Evolutionary conservation across 257 asterid genomes (phyloP), one percentile per base, ranked within the genome.

Genomic region (Fraxinus anomala): DNA sequence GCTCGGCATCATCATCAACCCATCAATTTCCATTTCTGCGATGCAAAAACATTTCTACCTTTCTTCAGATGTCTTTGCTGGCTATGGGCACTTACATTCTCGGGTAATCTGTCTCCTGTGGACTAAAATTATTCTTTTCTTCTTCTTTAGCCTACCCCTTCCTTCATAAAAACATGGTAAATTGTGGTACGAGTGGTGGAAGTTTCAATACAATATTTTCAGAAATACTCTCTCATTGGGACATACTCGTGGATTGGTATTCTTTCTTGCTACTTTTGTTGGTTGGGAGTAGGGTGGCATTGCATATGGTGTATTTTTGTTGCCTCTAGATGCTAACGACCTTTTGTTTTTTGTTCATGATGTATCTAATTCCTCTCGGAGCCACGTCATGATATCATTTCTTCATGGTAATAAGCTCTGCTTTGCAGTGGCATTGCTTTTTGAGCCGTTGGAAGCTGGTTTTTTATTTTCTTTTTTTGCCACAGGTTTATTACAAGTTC

Each of bases 401-500:
- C 56, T 47, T 4, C 4, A 49, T 16, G 21, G 8, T 49, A 37
- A 37, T 37, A 37, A 6, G 16, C 59, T 49, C 5, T 12, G 16
- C 75, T 30, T 70, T 66, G 34, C n/a, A 6, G 65, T 3, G 63
- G 36, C 40, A 37, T 83, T 78, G 30, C 63, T 70, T 76, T 39
- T 28, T 10, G 66, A 78, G 31, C n/a, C 5, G 1, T 49, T 49
- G 16, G 14, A 76, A 78, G 30, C 85, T 81, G 65, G 83, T 73
- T 34, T 34, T 34, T 34, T 34, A 2, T 2, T 31, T 34, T 37
- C 1, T 37, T 37, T 37, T 37, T 37, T 73, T 68, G 7, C 24
- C 68, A 73, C 96, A 93, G 98, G 97, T 93, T 79, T 85, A 88
- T 82, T 93, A 95, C 96, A 87, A 83, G 89, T 93, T 95, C 93